A percentile compares a stretch with the other conserved stretches of the same genome.
These are phyloP conservation scores for Cryphonectria naterciae DNA, from an alignment of 2,329 filamentous ascomycete genomes.

Conservation along the genomic window DNA sequence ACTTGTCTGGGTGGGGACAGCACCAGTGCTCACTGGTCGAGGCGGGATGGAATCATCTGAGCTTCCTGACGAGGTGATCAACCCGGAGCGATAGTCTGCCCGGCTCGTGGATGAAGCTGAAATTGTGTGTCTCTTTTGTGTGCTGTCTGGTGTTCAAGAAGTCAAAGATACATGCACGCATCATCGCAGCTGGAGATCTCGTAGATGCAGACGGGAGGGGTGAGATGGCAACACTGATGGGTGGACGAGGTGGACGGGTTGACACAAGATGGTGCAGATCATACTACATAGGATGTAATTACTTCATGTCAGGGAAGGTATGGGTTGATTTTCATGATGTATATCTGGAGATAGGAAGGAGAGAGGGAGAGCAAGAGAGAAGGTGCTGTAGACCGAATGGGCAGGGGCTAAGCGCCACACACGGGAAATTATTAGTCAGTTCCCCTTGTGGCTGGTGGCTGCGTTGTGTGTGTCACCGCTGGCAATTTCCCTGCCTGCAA, in stretches of 20 bases:
- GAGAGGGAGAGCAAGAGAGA: background rate
- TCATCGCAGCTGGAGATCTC: background rate
- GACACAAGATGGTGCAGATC: background rate
- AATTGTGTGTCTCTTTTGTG: background rate
- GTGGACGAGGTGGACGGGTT: background rate
- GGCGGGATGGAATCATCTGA: constrained; percentile 4
- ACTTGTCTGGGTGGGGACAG: background rate
- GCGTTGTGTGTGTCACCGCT: background rate
- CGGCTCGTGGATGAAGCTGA: background rate
- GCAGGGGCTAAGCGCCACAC: background rate
- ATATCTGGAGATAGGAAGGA: background rate
- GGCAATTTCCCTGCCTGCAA: background rate
- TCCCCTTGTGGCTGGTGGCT: constrained; percentile 7
- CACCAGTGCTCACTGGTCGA: background rate
- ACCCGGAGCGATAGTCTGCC: background rate
- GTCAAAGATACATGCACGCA: background rate
- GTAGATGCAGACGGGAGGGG: background rate
- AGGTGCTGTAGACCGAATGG: background rate
- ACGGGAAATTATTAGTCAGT: background rate
- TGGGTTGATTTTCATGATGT: background rate
- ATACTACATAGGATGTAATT: background rate
- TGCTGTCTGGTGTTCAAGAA: background rate
- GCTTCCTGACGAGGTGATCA: constrained; percentile 9
- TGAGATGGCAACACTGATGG: background rate
- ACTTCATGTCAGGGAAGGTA: background rate